phyloP scores from a whole-genome alignment of 768 basidiomycete genomes.

The Hericium alpestre region DNA sequence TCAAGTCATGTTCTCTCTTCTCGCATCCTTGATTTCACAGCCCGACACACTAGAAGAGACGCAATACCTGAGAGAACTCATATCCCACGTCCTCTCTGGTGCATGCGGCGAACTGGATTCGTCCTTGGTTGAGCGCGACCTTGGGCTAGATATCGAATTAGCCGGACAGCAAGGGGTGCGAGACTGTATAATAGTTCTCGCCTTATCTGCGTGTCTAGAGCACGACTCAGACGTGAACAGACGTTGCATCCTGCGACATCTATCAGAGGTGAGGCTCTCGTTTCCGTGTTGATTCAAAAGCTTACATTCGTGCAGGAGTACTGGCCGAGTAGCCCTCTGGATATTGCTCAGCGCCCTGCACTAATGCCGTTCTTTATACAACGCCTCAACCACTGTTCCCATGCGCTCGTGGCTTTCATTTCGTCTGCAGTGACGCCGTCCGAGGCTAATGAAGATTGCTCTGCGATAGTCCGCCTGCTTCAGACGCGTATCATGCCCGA shows the following conservation, averaged over 20 bases:
- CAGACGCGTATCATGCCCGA: constrained; percentile 41
- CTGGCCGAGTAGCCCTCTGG: neutral
- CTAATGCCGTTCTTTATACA: neutral
- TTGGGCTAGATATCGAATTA: constrained; percentile 24
- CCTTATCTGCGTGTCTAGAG: constrained; percentile 35
- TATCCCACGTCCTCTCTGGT: constrained; percentile 35
- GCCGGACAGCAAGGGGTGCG: constrained; percentile 21
- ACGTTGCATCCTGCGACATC: constrained; percentile 39
- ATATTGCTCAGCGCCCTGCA: neutral
- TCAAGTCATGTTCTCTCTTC: constrained; percentile 40
- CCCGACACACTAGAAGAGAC: constrained; percentile 22
- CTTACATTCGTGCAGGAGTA: neutral
- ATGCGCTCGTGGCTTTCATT: constrained; percentile 22
- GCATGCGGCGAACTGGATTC: constrained; percentile 39
- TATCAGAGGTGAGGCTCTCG: constrained; percentile 32
- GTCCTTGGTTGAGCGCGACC: constrained; percentile 39
- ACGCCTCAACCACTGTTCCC: constrained; percentile 30
- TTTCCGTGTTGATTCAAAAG: neutral
- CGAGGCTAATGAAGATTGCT: constrained; percentile 16
- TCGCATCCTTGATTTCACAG: constrained; percentile 27
- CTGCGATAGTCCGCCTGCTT: constrained; percentile 27
- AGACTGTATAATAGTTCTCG: constrained; percentile 35
- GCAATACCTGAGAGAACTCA: constrained; percentile 29
- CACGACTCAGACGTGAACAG: constrained; percentile 33
- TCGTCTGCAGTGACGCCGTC: constrained; percentile 12